These are phyloP conservation scores for Kandelia obovata DNA, from an alignment of 345 rosid genomes.

Conservation along the genomic window DNA sequence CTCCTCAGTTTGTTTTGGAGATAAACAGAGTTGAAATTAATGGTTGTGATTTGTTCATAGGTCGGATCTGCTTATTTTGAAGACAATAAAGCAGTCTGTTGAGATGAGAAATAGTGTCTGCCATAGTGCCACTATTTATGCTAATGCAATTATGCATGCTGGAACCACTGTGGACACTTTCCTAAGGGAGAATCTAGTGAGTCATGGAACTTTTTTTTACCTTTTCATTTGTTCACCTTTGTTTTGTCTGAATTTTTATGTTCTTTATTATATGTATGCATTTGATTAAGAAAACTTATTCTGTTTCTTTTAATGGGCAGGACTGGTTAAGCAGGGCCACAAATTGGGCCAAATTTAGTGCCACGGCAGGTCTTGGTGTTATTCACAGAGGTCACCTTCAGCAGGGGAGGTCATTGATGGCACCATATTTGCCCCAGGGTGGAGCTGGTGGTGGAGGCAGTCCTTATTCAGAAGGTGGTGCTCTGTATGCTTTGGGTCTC, in stretches of 20 bases:
- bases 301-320: conserved; percentile 38
- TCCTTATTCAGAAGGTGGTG: conserved; percentile 99
- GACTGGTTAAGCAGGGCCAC: conserved; percentile 99
- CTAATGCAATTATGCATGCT: conserved; percentile 99
- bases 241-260: not conserved
- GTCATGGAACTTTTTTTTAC: conserved; percentile 3
- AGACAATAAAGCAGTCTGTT: conserved; percentile 96
- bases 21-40: not conserved
- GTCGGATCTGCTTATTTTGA: conserved; percentile 88
- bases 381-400: conserved; percentile 95
- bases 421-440: conserved; percentile 97
- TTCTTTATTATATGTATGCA: not conserved
- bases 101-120: conserved; percentile 99
- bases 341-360: conserved; percentile 99
- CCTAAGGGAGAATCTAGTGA: conserved; percentile 93
- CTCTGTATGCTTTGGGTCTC: conserved; percentile 94
- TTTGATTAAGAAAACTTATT: not conserved
- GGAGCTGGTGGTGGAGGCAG: conserved; percentile 96
- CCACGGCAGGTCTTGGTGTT: conserved; percentile 98
- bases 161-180: conserved; percentile 99
- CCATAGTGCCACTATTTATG: conserved; percentile 97
- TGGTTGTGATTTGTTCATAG: conserved; percentile 38
- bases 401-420: conserved; percentile 97
- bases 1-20: not conserved
- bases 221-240: conserved; percentile 4